Conservation (phyloP, 176 grass and related monocot species). For the Cenchrus fungigraminus region DNA sequence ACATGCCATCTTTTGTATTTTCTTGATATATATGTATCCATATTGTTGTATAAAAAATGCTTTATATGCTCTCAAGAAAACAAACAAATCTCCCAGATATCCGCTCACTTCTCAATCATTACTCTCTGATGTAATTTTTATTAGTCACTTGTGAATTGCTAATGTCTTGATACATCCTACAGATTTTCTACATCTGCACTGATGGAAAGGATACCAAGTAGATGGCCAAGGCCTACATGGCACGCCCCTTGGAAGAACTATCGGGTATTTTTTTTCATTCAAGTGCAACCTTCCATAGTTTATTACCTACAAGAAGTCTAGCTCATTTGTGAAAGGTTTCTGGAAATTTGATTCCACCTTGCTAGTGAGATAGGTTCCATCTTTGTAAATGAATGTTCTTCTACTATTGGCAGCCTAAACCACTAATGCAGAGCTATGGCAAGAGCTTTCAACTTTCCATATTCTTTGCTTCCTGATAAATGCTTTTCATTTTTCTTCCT, state of each 20-base stretch:
- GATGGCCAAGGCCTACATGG: constrained; percentile 93
- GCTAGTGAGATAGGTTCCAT: neutral
- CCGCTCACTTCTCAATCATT: neutral
- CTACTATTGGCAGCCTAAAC: neutral
- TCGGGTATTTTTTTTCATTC: constrained; percentile 50
- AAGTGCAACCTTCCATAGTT: neutral
- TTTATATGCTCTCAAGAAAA: constrained; percentile 9
- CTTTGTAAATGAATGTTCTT: constrained; percentile 11
- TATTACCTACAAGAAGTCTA: constrained; percentile 18
- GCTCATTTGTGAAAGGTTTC: neutral
- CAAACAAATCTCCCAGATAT: neutral
- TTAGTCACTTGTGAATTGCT: constrained; percentile 12
- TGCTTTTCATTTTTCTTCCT: neutral
- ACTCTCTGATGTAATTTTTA: constrained; percentile 3
- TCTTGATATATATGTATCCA: neutral
- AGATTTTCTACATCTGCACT: constrained; percentile 89
- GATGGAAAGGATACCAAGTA: constrained; percentile 95
- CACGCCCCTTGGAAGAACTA: constrained; percentile 99
- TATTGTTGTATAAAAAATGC: neutral
- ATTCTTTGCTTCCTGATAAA: constrained; percentile 13
- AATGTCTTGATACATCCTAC: constrained; percentile 26
- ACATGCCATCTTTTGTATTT: neutral
- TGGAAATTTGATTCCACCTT: neutral
- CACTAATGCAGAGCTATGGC: neutral
- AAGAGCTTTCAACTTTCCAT: neutral